A percentile compares a stretch with the other conserved stretches of the same genome.
Conservation (phyloP, 768 basidiomycete species). For the Xanthoconium stramineum region DNA sequence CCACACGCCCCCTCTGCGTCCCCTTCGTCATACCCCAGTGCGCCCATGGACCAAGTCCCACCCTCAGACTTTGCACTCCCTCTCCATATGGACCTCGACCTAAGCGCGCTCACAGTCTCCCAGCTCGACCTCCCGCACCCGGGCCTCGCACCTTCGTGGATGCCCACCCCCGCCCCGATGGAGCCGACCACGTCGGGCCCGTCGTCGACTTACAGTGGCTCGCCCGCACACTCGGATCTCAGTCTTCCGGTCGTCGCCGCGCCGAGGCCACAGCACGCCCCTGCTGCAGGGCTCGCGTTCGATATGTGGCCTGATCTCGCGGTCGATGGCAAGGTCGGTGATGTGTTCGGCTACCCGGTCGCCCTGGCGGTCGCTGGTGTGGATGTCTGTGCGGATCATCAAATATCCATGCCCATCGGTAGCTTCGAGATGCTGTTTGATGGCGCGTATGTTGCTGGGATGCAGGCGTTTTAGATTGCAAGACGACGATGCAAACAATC, state of each 20-base stretch:
- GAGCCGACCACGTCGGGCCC: slow-evolving; percentile 30
- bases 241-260: slow-evolving; percentile 27
- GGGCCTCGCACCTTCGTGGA: slow-evolving; percentile 6
- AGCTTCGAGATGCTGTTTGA: slow-evolving; percentile 20
- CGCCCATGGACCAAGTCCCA: slow-evolving; percentile 29
- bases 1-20: slow-evolving; percentile 16
- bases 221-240: slow-evolving; percentile 34
- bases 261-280: slow-evolving; percentile 24
- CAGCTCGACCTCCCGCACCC: slow-evolving; percentile 10
- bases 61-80: slow-evolving; percentile 16
- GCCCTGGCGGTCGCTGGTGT: slow-evolving; percentile 2
- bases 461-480: slow-evolving; percentile 14
- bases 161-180: slow-evolving; percentile 11
- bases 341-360: background rate
- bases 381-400: background rate
- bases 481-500: too few relatives aligned
- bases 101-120: too few relatives aligned
- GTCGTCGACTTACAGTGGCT: slow-evolving; percentile 44
- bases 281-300: slow-evolving; percentile 3
- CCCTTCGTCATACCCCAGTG: slow-evolving; percentile 13
- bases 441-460: slow-evolving; percentile 1
- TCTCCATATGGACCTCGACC: slow-evolving; percentile 1
- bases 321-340: slow-evolving; percentile 1
- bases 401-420: background rate
- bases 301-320: slow-evolving; percentile 21